Evolutionary conservation across 106 monocot species (phyloP), one percentile per base, ranked within the genome.

Genomic region (Iris macrosiphon): DNA sequence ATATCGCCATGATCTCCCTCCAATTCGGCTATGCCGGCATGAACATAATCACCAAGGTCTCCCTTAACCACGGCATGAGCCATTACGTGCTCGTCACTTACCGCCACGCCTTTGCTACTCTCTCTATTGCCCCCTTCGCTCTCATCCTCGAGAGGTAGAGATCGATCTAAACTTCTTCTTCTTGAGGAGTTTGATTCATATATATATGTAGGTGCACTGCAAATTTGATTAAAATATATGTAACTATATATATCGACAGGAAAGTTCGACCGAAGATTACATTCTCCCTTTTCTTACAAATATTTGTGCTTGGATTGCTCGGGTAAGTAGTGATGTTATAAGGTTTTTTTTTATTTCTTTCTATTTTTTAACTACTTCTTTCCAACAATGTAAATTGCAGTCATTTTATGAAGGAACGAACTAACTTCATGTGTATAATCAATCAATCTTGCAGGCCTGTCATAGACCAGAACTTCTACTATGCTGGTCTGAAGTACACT

Each of bases 381-480:
- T 28, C 52, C n/a, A n/a, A n/a, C n/a, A n/a, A n/a, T n/a, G n/a
- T n/a, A n/a, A n/a, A n/a, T n/a, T n/a, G n/a, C n/a, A n/a, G n/a
- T n/a, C n/a, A n/a, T 12, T 17, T 5, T 35, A 35, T 35, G 34
- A 35, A 35, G n/a, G n/a, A n/a, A n/a, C n/a, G n/a, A 6, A 35
- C 34, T 18, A 5, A 42, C 16, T 10, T 24, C 16, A 30, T 7
- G 17, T 45, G 26, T 40, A n/a, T 24, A 29, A 40, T 29, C 11
- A 44, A 17, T 41, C 38, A 10, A 15, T 25, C 13, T 38, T 40
- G 21, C 63, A 83, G 82, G 41, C 83, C 83, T 8, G 83, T 84
- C 6, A 78, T 84, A 2, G 83, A 84, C 45, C 83, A 84, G 34
- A 84, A 84, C 63, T 78, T 84, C 75, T 84, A 84, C 74, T 84